Percentiles rank a stretch among this genome's conserved stretches.
These are phyloP conservation scores for Debaryomyces sp. DNA, from an alignment of 1,139 yeast genomes.

Conservation along the genomic window DNA sequence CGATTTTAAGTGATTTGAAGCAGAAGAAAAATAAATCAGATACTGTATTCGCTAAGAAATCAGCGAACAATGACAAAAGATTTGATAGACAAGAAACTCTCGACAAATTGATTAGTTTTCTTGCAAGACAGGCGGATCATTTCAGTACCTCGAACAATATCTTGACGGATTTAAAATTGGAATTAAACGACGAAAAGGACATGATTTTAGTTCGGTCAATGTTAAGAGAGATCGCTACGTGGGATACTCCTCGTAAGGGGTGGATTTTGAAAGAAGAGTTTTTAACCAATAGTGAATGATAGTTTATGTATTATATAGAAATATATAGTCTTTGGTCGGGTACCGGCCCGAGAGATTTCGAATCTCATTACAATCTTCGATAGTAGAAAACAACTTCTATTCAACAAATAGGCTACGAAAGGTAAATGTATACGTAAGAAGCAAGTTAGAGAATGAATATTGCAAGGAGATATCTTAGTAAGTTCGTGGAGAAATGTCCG, in stretches of 20 bases:
- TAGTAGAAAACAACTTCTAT: background rate
- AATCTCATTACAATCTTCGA: background rate
- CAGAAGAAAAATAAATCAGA: slow-evolving; percentile 18
- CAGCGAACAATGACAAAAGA: slow-evolving; percentile 7
- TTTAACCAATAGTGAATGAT: slow-evolving; percentile 1
- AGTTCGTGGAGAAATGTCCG: slow-evolving; percentile 43
- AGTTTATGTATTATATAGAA: background rate
- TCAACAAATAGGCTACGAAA: background rate
- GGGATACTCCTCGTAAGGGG: slow-evolving; percentile 59
- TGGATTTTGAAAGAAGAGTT: slow-evolving; percentile 72
- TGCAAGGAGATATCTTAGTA: slow-evolving; percentile 11
- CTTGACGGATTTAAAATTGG: slow-evolving; percentile 49
- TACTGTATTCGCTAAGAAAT: slow-evolving; percentile 20
- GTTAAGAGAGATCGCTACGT: slow-evolving; percentile 66
- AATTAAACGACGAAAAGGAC: slow-evolving; percentile 54
- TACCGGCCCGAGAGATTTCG: background rate
- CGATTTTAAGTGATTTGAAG: slow-evolving; percentile 39
- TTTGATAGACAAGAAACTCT: slow-evolving; percentile 36
- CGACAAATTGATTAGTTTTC: slow-evolving; percentile 34
- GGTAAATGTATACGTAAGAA: background rate
- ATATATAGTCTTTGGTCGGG: background rate
- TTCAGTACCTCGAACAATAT: slow-evolving; percentile 64
- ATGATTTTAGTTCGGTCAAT: slow-evolving; percentile 68
- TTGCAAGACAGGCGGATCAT: slow-evolving; percentile 35
- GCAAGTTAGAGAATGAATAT: background rate